Percentiles rank a stretch among this genome's conserved stretches.
These are phyloP conservation scores for Modicella reniformis DNA, from an alignment of 371 early-diverging fungal species.

Conservation along the genomic window DNA sequence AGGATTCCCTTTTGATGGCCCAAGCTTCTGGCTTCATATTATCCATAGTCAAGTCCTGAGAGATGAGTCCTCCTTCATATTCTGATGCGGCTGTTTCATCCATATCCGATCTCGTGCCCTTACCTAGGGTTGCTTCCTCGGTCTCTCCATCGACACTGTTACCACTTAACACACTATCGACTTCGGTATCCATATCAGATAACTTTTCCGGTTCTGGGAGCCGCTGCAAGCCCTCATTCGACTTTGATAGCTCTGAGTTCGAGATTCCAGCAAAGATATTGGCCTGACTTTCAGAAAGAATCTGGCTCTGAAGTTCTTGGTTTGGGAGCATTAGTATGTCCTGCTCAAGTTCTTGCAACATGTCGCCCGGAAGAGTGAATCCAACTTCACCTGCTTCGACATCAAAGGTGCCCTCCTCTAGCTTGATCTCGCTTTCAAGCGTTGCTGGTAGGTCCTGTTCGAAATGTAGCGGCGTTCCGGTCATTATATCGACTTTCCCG, in stretches of 20 bases:
- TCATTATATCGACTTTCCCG: neutral
- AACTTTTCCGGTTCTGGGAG: no score
- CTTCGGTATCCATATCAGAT: neutral
- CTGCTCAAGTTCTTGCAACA: constrained; percentile 14
- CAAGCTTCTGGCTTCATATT: constrained; percentile 19
- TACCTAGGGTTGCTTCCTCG: neutral
- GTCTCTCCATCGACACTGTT: no score
- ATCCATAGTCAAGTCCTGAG: constrained; percentile 14
- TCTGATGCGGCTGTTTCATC: neutral
- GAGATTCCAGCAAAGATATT: constrained; percentile 26
- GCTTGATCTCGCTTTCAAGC: neutral
- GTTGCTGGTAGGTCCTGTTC: neutral
- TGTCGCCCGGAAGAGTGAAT: constrained; percentile 9
- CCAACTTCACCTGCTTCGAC: neutral
- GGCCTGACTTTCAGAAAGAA: constrained; percentile 21
- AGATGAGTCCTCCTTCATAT: neutral
- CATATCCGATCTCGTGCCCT: no score
- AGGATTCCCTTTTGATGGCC: neutral
- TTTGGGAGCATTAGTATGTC: constrained; percentile 7
- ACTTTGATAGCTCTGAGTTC: constrained; percentile 9
- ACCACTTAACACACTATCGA: no score
- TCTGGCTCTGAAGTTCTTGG: constrained; percentile 18
- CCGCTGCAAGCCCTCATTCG: constrained; percentile 1
- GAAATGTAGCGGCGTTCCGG: neutral
- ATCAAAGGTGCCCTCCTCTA: neutral